Evolutionary conservation across 1,284 basidiomycete species (phyloP).

Genomic region (Fomitopsis palustris): DNA sequence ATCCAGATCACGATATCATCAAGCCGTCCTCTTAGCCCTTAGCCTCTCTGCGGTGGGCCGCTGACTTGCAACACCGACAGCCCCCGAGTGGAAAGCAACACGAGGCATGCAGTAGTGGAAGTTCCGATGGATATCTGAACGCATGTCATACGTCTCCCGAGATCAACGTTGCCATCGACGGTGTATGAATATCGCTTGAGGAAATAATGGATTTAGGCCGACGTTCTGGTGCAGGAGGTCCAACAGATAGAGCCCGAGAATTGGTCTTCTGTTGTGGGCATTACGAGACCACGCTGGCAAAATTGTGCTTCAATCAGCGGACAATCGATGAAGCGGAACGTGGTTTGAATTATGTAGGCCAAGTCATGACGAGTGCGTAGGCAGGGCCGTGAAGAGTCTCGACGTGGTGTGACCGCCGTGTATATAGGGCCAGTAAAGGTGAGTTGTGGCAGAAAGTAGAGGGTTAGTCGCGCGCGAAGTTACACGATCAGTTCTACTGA

Average conservation of each 20-base stretch:
- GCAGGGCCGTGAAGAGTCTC: neutral
- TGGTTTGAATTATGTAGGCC: neutral
- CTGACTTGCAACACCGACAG: neutral
- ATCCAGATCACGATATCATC: conserved; percentile 22
- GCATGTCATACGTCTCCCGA: neutral
- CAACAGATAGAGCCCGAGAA: neutral
- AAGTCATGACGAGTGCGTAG: neutral
- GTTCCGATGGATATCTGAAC: neutral
- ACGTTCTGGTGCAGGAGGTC: neutral
- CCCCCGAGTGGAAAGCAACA: neutral
- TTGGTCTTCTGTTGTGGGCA: no score
- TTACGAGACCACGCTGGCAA: neutral
- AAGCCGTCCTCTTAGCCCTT: neutral
- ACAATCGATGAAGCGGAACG: neutral
- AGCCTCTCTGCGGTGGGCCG: neutral
- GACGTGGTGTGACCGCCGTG: neutral
- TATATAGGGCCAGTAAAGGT: no score
- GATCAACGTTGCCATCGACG: neutral
- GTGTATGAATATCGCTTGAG: neutral
- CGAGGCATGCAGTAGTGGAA: neutral
- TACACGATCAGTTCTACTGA: no score
- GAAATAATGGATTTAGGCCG: neutral
- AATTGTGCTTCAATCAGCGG: neutral
- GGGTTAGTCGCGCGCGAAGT: no score
- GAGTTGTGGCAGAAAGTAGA: no score